Evolutionary conservation across 78 protist genomes (phyloP).

Genomic region (Dictyostelium intermedium): DNA sequence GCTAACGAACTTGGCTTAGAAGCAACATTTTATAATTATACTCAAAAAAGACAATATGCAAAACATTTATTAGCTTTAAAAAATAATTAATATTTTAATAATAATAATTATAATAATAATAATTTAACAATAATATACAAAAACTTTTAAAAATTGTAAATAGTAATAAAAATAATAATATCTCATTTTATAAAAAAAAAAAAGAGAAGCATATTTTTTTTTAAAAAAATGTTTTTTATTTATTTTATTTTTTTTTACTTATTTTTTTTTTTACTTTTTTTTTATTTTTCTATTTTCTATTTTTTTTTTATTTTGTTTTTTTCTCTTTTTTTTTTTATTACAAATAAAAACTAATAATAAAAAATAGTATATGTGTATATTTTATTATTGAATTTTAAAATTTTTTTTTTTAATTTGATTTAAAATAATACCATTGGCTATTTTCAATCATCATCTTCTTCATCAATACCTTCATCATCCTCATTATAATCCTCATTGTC

Average conservation of each 20-base stretch:
- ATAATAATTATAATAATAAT: too few relatives aligned
- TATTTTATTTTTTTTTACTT: neutral
- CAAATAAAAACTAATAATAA: neutral
- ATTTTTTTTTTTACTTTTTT: neutral
- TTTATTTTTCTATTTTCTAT: neutral
- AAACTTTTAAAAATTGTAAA: too few relatives aligned
- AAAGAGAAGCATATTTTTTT: too few relatives aligned
- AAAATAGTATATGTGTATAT: neutral
- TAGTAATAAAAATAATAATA: neutral
- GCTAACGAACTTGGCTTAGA: conserved; percentile 26
- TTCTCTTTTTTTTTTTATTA: neutral
- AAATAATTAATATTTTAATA: too few relatives aligned
- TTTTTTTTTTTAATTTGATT: neutral
- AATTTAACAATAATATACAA: too few relatives aligned
- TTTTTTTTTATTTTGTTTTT: neutral
- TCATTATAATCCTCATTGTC: conserved; percentile 27
- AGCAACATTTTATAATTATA: conserved; percentile 16
- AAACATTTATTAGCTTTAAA: neutral
- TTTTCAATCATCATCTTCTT: conserved; percentile 55
- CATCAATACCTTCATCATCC: conserved; percentile 79
- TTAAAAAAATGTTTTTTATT: neutral
- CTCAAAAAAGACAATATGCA: conserved; percentile 49
- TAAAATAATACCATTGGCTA: too few relatives aligned
- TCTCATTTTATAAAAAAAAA: too few relatives aligned
- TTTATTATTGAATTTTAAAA: neutral